Base-by-base conservation (phyloP, 495 filamentous ascomycete species). In the Xylaria curta region DNA sequence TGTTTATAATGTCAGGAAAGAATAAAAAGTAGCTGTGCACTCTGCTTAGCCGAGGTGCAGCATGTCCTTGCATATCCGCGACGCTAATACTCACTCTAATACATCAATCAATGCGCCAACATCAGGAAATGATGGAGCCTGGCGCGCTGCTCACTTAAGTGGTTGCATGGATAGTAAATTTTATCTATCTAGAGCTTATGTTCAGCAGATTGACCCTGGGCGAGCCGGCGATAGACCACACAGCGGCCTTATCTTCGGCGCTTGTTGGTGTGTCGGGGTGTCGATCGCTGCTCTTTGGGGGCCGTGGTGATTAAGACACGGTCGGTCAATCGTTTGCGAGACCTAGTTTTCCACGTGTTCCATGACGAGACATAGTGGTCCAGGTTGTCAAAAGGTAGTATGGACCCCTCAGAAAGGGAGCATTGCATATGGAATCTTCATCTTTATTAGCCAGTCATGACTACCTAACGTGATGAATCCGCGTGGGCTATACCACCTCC, bases 201-300 rank as follows among this genome's bases (percentile, higher is more conserved):
- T n/a, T n/a, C n/a, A n/a, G n/a, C n/a, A n/a, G n/a, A 56, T 24
- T 42, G 21, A 70, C 28, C 33, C 68, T 28, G 44, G 36, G 38
- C 40, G 4, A 33, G 19, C 49, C 65, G 36, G 24, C 3, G 1
- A 60, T 46, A 46, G 68, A 70, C 59, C 64, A 59, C 68, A 70
- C 68, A 17, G 15, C 26, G 46, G 60, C 58, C 68, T 59, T 31
- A 44, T 40, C 17, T 53, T 64, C 68, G 68, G 47, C 21, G 36
- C 28, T 54, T n/a, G n/a, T n/a, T n/a, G n/a, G 46, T n/a, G 44
- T 13, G 38, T 51, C 56, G 59, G 59, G 15, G 3, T n/a, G 56
- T 40, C 31, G 33, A 64, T 70, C 68, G 68, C 46, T 64, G 40
- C 64, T 59, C 68, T n/a, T 64, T 70, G 58, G 68, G 68, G 68